Conservation (phyloP, 345 rosid species). For the Physaria fendleri region DNA sequence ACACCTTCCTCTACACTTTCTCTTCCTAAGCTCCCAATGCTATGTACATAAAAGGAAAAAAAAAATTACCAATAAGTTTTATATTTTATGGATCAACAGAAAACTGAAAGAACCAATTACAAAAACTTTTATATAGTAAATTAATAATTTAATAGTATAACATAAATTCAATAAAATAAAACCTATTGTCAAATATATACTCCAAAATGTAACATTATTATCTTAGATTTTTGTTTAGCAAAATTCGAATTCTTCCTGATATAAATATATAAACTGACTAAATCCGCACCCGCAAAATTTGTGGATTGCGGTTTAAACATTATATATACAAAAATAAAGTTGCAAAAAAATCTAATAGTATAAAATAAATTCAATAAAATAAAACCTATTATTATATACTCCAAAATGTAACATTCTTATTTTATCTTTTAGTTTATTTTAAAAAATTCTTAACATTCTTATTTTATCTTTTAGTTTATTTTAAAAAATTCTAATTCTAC, state of each 20-base stretch:
- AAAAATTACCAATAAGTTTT: not conserved
- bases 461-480: too few species aligned
- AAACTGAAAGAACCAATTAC: not conserved
- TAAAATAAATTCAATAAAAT: not conserved
- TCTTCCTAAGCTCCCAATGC: conserved; percentile 48
- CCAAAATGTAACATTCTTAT: not conserved
- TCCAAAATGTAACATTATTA: not conserved
- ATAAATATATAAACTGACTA: too few species aligned
- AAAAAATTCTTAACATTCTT: too few species aligned
- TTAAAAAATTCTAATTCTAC: too few species aligned
- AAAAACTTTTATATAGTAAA: too few species aligned
- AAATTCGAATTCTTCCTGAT: too few species aligned
- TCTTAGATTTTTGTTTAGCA: too few species aligned
- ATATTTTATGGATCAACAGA: too few species aligned
- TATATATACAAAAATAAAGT: too few species aligned
- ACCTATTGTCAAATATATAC: not conserved
- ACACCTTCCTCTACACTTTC: conserved; percentile 38
- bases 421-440: too few species aligned
- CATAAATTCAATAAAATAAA: not conserved
- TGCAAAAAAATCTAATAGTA: not conserved
- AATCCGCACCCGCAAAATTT: too few species aligned
- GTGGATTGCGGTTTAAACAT: too few species aligned
- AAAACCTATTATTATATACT: not conserved
- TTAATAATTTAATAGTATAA: not conserved
- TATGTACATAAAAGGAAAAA: not conserved